Percentiles rank a stretch among this genome's conserved stretches.
phyloP scores from a whole-genome alignment of 352 stramenopile genomes.

The Phytophthora multivora region DNA sequence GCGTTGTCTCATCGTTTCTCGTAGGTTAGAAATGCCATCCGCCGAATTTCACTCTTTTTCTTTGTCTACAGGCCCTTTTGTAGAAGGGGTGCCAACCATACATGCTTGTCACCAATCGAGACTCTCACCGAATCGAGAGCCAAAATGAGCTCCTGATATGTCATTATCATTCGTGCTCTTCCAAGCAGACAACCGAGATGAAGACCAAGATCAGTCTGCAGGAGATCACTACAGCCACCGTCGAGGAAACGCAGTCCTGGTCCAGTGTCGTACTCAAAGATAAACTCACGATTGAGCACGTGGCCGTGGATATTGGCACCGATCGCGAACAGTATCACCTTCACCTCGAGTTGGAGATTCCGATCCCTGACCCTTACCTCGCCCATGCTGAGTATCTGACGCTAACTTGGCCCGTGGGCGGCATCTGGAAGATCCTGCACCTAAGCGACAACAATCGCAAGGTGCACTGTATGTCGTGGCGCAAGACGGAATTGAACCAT shows the following conservation, averaged over 20 bases:
- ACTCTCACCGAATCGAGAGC: no score
- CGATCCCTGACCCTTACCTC: conserved; percentile 38
- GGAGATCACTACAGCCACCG: conserved; percentile 6
- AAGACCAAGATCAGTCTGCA: conserved; percentile 26
- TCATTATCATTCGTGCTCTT: conserved; percentile 6
- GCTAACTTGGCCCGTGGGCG: conserved; percentile 52
- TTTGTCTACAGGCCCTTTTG: not conserved
- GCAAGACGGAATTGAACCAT: conserved; percentile 49
- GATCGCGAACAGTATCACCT: conserved; percentile 56
- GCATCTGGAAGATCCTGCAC: conserved; percentile 57
- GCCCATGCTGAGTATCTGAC: conserved; percentile 49
- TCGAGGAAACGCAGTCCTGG: conserved; percentile 51
- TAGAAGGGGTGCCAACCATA: conserved; percentile 17
- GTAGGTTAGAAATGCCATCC: conserved; percentile 32
- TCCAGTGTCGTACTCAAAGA: conserved; percentile 47
- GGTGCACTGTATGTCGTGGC: conserved; percentile 52
- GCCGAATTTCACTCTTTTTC: not conserved
- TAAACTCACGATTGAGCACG: conserved; percentile 49
- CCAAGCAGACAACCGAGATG: conserved; percentile 6
- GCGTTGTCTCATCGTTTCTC: conserved; percentile 1
- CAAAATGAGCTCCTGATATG: not conserved
- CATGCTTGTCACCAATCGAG: conserved; percentile 7
- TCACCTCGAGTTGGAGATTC: conserved; percentile 41
- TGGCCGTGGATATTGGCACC: conserved; percentile 48
- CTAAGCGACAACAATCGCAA: conserved; percentile 32